phyloP scores from a whole-genome alignment of 192 early-diverging fungal genomes.

The Spizellomyces punctatus region DNA sequence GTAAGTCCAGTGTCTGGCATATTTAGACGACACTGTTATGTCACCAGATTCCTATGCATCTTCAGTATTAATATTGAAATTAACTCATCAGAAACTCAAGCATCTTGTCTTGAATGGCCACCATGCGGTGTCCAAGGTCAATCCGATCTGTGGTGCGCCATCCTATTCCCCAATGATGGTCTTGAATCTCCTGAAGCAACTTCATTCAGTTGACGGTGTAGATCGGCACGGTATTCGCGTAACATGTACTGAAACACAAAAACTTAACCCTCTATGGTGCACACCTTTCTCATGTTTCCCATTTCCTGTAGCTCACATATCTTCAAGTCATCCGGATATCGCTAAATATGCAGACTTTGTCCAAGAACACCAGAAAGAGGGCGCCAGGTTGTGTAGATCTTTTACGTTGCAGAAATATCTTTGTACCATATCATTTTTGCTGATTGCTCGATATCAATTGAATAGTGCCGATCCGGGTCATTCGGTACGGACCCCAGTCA shows the following conservation, averaged over 20 bases:
- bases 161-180: conserved; percentile 8
- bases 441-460: no score
- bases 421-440: not conserved
- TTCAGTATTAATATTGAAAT: no score
- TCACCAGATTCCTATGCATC: not conserved
- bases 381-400: not conserved
- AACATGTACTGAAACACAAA: not conserved
- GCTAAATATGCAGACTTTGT: not conserved
- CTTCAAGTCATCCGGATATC: not conserved
- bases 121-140: conserved; percentile 1
- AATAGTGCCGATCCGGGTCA: no score
- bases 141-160: conserved; percentile 34
- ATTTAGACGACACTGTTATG: not conserved
- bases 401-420: not conserved
- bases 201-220: conserved; percentile 30
- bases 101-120: conserved; percentile 28
- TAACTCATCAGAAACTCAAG: conserved; percentile 1
- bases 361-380: conserved; percentile 1
- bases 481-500: no score
- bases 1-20: conserved; percentile 13
- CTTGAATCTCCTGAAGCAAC: conserved; percentile 17
- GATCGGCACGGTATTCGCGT: conserved; percentile 2
- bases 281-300: not conserved
- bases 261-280: not conserved
- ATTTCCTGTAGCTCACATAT: not conserved